Evolutionary conservation across 169 alveolate species (phyloP), one percentile per base, ranked within the genome.

Genomic region (Eimeria praecox): DNA sequence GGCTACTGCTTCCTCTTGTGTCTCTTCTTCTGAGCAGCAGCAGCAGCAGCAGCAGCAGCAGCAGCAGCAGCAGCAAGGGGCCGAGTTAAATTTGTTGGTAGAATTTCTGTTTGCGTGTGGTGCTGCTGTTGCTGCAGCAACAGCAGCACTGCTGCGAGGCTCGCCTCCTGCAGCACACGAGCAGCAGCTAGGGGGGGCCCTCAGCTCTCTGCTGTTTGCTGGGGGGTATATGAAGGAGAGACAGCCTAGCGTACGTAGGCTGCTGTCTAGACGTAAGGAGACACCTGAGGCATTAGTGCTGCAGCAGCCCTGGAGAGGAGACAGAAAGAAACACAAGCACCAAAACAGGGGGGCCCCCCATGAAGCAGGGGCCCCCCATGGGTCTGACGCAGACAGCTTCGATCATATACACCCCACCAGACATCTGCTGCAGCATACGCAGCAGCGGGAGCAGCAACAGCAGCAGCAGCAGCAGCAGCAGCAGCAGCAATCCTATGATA

Each of bases 101-200:
- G 93, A 87, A 40, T 62, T 87, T 62, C 33, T 59, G 46, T 56
- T 46, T 4, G 93, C 93, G 0, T 87, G 93, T 22, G 66, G 64
- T 62, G 93, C 93, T 56, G 93, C 82, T 59, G 82, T 87, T 5
- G 93, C 93, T 6, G 93, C 83, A 87, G 93, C 93, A 40, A 54
- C 93, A 35, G 93, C 93, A 62, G 93, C 93, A 27, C 44, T 87
- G 66, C 44, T 87, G 83, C 27, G 93, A n/a, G 93, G 82, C 6
- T 52, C 93, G 16, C 83, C 93, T 46, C 49, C 93, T 56, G 93
- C 93, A 40, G 83, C 83, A 24, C 82, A 87, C 46, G 93, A 87
- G 83, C 82, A 69, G 82, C 93, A 87, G 44, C 83, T 87, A 3
- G 78, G 64, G 5, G 83, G 62, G 42, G 93, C 93, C 56, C 80